Conservation (phyloP, 1,284 basidiomycete species). For the Cryptococcus maquisensis region DNA sequence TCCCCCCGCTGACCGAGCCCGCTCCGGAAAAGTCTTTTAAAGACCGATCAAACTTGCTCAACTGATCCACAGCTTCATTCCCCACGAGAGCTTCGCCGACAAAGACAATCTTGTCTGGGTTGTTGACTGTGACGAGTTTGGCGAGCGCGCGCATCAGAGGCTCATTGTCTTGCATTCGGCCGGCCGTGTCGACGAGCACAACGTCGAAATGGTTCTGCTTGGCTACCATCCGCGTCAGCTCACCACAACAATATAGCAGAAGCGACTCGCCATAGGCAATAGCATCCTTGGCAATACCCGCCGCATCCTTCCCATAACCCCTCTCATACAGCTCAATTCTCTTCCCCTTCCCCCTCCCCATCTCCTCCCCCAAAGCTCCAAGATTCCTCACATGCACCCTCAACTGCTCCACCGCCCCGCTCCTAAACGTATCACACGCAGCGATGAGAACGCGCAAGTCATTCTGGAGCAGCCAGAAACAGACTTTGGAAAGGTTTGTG, state of each 20-base stretch:
- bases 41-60: constrained; percentile 88
- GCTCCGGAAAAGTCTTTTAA: constrained; percentile 70
- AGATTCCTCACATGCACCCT: constrained; percentile 94
- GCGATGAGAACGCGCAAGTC: constrained; percentile 89
- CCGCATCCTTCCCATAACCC: constrained; percentile 97
- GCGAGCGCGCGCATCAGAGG: constrained; percentile 97
- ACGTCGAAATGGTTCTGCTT: constrained; percentile 86
- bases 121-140: constrained; percentile 88
- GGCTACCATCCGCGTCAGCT: constrained; percentile 52
- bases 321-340: constrained; percentile 88
- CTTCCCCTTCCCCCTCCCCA: constrained; percentile 49
- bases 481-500: constrained; percentile 96
- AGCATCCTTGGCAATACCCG: constrained; percentile 93
- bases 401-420: constrained; percentile 96
- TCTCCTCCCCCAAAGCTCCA: constrained; percentile 73
- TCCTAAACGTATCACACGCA: constrained; percentile 97
- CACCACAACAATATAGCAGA: background rate
- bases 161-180: constrained; percentile 98
- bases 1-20: constrained; percentile 41
- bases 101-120: constrained; percentile 91
- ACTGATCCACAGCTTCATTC: constrained; percentile 93
- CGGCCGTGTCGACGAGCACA: constrained; percentile 94
- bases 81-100: constrained; percentile 94
- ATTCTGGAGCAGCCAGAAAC: constrained; percentile 98
- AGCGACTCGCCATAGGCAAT: constrained; percentile 70